phyloP scores from a whole-genome alignment of 2,329 filamentous ascomycete genomes.

The Pleoardoris graminearum region DNA sequence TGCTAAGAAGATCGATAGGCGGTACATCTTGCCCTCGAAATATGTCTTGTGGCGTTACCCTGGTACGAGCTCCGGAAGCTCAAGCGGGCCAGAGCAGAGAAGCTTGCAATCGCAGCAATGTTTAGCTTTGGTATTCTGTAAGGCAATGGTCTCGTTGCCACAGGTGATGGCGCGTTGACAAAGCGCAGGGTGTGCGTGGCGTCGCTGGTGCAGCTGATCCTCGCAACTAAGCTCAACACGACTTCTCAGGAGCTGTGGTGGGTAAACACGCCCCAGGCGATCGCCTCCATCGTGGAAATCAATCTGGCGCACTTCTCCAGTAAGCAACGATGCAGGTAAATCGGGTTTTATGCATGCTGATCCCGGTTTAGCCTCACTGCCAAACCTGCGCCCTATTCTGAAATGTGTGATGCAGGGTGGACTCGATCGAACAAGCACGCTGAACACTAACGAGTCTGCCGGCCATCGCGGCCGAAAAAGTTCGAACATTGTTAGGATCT shows the following conservation, averaged over 20 bases:
- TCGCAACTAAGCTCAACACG: neutral
- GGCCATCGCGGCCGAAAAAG: neutral
- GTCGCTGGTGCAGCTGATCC: conserved; percentile 3
- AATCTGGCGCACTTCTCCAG: conserved; percentile 10
- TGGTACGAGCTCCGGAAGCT: conserved; percentile 1
- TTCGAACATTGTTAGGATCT: too few relatives aligned
- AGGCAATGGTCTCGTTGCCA: neutral
- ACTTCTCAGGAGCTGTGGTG: conserved; percentile 6
- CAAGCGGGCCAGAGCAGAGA: neutral
- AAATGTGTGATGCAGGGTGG: neutral
- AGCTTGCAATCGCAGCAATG: conserved; percentile 5
- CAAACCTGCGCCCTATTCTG: conserved; percentile 4
- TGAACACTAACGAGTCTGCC: neutral
- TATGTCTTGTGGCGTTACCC: conserved; percentile 2
- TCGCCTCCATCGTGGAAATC: conserved; percentile 3
- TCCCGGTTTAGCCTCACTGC: neutral
- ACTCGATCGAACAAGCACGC: neutral
- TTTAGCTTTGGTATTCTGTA: conserved; percentile 5
- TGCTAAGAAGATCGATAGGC: neutral
- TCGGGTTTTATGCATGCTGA: neutral
- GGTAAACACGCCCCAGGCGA: conserved; percentile 3
- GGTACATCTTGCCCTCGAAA: conserved; percentile 1
- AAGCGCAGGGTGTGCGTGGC: conserved; percentile 1
- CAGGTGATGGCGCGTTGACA: neutral
- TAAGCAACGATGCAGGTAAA: neutral